Base-by-base conservation (phyloP, 2,329 filamentous ascomycete genomes). In the Bertia moriformis region DNA sequence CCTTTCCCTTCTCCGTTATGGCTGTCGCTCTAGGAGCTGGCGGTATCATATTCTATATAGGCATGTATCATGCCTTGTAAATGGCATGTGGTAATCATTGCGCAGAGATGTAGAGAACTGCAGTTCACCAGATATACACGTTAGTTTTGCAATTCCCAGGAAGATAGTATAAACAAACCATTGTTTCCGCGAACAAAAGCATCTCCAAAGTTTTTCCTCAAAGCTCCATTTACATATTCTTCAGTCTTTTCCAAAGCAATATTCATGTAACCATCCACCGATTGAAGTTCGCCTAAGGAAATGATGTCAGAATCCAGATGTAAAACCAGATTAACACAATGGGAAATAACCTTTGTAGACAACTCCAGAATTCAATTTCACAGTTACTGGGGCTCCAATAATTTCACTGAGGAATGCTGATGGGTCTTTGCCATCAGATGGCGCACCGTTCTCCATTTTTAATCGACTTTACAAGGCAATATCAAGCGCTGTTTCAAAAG, bases 121-220 rank as follows among this genome's bases (percentile, higher is more conserved):
- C 13, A 22, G 14, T 19, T 7, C 4, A 18, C 7, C n/a, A n/a
- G n/a, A 17, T 18, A 19, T 12, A 14, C 15, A 7, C 10, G n/a
- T 37, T 18, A 37, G 33, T 18, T 18, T 10, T 10, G 12, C 10
- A 14, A 38, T 24, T 10, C 10, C 12, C 17, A 14, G 14, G 14
- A 7, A n/a, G 13, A 18, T 7, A 19, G 17, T 32, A 39, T 5
- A 10, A 27, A 49, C 46, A 19, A 45, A 80, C 76, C 77, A 48
- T 82, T 82, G 53, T 82, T 82, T 44, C 77, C 77, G 49, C 77
- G 65, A 22, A 82, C 71, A 51, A 82, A 82, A 3, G 77, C 74
- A 62, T 82, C 77, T 0, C 77, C 77, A 53, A 78, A 82, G 43
- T 62, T 72, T 43, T 73, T 62, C 44, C 69, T 64, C 41, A 73